Conservation (phyloP, 1,284 basidiomycete genomes). For the Limonomyces culmigenus region DNA sequence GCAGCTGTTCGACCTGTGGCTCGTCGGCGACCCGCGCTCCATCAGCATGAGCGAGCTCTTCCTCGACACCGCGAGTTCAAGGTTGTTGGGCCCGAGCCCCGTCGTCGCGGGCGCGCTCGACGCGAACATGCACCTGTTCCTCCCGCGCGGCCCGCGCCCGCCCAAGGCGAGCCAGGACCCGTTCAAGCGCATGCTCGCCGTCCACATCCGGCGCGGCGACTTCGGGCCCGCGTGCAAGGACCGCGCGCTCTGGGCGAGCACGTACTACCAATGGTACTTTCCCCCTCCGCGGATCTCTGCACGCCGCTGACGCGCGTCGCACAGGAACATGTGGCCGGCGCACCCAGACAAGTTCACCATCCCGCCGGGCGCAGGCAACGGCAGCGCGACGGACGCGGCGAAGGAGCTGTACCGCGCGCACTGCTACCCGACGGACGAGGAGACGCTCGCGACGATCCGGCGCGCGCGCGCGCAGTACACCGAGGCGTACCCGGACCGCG, state of each 20-base stretch:
- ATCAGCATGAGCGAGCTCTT: constrained; percentile 20
- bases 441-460: constrained; percentile 20
- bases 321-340: constrained; percentile 9
- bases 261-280: background rate
- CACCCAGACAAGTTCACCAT: constrained; percentile 19
- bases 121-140: constrained; percentile 16
- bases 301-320: background rate
- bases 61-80: constrained; percentile 18
- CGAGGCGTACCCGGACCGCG: constrained; percentile 8
- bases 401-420: constrained; percentile 15
- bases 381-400: constrained; percentile 10
- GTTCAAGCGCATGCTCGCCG: constrained; percentile 26
- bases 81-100: constrained; percentile 21
- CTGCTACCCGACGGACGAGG: constrained; percentile 24
- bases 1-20: constrained; percentile 23
- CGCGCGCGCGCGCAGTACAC: constrained; percentile 7
- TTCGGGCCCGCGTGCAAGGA: constrained; percentile 21
- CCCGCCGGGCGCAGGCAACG: constrained; percentile 10
- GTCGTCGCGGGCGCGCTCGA: constrained; percentile 18
- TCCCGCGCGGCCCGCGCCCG: constrained; percentile 7
- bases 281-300: background rate
- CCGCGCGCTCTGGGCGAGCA: background rate
- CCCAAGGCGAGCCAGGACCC: constrained; percentile 6
- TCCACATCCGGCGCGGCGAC: constrained; percentile 47
- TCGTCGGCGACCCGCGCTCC: constrained; percentile 15